Evolutionary conservation across 208 protist species (phyloP), one percentile per base, ranked within the genome.

Genomic region (Acanthamoeba rhysodes): DNA sequence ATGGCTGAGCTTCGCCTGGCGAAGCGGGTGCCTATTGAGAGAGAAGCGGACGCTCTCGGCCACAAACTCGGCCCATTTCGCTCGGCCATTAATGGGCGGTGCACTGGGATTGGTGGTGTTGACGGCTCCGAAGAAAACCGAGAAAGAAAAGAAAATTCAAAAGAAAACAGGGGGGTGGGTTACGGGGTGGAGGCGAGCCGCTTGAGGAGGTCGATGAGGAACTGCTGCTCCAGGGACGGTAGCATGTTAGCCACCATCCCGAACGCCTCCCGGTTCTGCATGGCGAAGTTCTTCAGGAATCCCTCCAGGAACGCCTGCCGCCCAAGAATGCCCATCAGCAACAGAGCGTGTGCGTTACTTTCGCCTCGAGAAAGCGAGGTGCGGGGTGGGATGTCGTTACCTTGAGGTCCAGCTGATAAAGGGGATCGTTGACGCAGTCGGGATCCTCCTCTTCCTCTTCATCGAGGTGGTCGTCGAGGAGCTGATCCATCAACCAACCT

Each of bases 401-500:
- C 87, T 93, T 93, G 37, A 93, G 48, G 62, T 93, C 87, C 57
- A 93, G 32, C 34, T 93, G 32, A 57, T 59, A 93, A n/a, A 93
- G 62, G 29, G 87, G 87, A 76, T 93, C 87, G 59, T 93, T 93
- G 34, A 74, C 59, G n/a, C 37, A 41, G 48, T 93, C 87, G 18
- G 87, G 87, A 29, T 93, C 87, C n/a, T 93, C 87, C 64, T 76
- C 62, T 48, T 76, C 87, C 48, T 93, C 87, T 50, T 93, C 87
- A n/a, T 93, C 87, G 24, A 93, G 48, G 32, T 41, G 37, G 16
- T 93, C 87, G n/a, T 93, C 87, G 27, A 93, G 53, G 34, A 93
- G 87, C 59, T 93, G 37, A 14, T 93, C 87, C 87, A 93, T 66
- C 4, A 93, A 29, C 62, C 59, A 90, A 18, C 45, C 37, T 10